Percentiles rank a stretch among this genome's conserved stretches.
phyloP scores from a whole-genome alignment of 1,284 basidiomycete genomes.

The Sparassis latifolia region DNA sequence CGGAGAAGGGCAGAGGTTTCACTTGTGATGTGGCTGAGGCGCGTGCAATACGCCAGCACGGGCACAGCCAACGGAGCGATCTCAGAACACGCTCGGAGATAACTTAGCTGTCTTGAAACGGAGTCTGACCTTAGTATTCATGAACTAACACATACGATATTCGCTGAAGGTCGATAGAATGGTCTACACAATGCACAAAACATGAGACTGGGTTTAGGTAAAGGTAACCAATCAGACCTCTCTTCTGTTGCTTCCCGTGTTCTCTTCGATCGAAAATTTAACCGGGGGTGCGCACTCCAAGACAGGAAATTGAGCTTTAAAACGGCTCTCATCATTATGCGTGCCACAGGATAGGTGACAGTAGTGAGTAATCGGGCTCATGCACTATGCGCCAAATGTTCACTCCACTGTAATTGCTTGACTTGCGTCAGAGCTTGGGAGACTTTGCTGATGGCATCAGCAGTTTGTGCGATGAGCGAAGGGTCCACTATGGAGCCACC shows the following conservation, averaged over 20 bases:
- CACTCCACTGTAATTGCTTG: slow-evolving; percentile 42
- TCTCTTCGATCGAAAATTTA: too few species aligned
- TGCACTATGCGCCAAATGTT: slow-evolving; percentile 13
- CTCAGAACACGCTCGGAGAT: too few species aligned
- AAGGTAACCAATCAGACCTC: too few species aligned
- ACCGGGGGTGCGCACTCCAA: too few species aligned
- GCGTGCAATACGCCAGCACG: background rate
- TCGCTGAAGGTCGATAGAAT: too few species aligned
- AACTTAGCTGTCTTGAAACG: too few species aligned
- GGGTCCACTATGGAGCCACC: slow-evolving; percentile 38
- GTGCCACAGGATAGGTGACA: background rate
- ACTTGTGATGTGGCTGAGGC: slow-evolving; percentile 3
- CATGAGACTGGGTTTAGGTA: too few species aligned
- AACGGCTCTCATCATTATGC: background rate
- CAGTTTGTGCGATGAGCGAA: slow-evolving; percentile 46
- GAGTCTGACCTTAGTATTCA: too few species aligned
- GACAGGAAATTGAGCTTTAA: too few species aligned
- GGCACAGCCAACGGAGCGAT: background rate
- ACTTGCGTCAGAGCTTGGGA: slow-evolving; percentile 56
- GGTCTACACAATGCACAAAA: too few species aligned
- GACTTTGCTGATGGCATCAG: slow-evolving; percentile 67
- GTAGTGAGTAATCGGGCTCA: background rate
- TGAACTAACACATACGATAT: too few species aligned
- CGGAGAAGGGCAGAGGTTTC: slow-evolving; percentile 11
- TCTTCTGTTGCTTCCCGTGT: too few species aligned